Base-by-base conservation (phyloP, 169 alveolate species). In the Fabrea salina region DNA sequence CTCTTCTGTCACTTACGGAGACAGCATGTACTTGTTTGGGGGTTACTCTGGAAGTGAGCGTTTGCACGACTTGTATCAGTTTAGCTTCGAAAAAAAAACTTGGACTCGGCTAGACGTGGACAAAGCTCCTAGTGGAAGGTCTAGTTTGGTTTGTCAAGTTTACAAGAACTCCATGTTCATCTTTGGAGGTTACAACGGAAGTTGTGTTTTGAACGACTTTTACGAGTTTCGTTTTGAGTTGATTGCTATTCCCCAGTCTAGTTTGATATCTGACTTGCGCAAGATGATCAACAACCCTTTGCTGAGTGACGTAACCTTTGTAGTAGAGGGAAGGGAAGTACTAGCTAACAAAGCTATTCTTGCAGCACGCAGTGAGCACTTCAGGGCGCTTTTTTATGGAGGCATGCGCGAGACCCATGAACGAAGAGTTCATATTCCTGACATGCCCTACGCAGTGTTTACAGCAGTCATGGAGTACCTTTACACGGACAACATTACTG, bases 31-130 rank as follows among this genome's bases (percentile, higher is more conserved):
- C 44, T 80, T 95, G 27, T 95, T 93, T 74, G 98, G 98, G 13
- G 98, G 98, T 40, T 94, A 90, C 82, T 91, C 89, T 82, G 96
- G 96, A 30, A 86, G 86, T 61, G 92, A 82, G 56, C 76, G 96
- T 64, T 86, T 94, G 8, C 93, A 92, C 70, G 98, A 94, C 82
- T 84, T 94, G 49, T 91, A 92, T 78, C 93, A 89, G 58, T 94
- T 89, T 75, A 83, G 86, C 32, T 79, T 89, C 30, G 84, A 82
- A 27, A 79, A 68, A 27, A 82, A 75, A 51, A 57, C 82, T 25
- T 90, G 95, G 92, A 79, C 57, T 16, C 86, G 85, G 84, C 64
- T 89, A 77, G 82, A 85, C 75, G 82, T 80, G 57, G 89, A 79
- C 44, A 83, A 80, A 6, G 89, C 94, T 35, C 97, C 97, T 27